Base-by-base conservation (phyloP, 768 basidiomycete genomes). In the Terana coerulea region DNA sequence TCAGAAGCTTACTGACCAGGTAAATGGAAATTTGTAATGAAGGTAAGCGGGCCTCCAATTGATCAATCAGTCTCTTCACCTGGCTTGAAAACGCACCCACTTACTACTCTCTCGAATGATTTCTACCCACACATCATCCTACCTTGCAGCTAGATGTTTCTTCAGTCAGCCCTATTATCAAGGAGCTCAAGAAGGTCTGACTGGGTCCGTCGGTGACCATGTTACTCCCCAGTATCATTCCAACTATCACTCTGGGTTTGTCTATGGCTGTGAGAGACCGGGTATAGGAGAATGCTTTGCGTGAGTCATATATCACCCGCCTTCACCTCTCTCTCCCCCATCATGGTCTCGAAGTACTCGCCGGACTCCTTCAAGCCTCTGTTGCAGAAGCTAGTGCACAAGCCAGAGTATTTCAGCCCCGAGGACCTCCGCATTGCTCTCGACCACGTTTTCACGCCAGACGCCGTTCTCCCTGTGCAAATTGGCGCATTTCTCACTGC, bases 401-500 rank as follows among this genome's bases (percentile, higher is more conserved):
- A 85, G 1, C 91, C 93, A 6, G 86, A 91, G 54, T 79, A 81
- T 53, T 98, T 98, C 76, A 81, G 79, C 40, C 71, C 86, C 0
- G 75, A 79, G 17, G 93, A 98, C 65, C 78, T 93, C 48, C 78
- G 77, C 50, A 60, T 70, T 22, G 83, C 91, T 7, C 81, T 98
- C 50, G 73, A 86, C 52, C 86, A 89, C 67, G 69, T 92, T 41
- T 79, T 90, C 64, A 80, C 79, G 0, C 84, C 86, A 1, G 74
- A 82, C 47, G 72, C 75, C 37, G 74, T 85, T 0, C 77, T 76
- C 8, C 83, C 87, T 0, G 73, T 80, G 0, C 92, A 98, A 64
- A 81, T 94, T 49, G 94, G 93, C 17, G 85, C 94, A 1, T 95
- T 98, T 68, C 74, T 99, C 41, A 85, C 91, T 0, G 91, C 92